These are phyloP conservation scores for Pilatotrama ljubarskyi DNA, from an alignment of 768 basidiomycete species.

Conservation along the genomic window DNA sequence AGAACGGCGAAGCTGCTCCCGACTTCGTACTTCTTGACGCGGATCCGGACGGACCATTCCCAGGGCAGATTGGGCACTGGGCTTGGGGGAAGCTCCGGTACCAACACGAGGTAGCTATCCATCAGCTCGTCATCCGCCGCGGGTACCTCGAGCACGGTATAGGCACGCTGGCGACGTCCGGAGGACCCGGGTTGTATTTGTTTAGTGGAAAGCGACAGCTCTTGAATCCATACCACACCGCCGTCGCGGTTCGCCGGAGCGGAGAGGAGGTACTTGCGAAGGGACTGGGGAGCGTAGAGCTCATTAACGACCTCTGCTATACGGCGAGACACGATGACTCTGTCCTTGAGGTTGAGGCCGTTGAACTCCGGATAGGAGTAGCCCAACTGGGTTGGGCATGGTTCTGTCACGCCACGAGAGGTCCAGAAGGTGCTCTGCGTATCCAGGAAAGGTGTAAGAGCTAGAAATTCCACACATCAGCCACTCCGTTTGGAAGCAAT, in stretches of 20 bases:
- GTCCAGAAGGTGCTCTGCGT: conserved; percentile 40
- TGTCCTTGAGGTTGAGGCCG: conserved; percentile 34
- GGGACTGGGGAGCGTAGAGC: conserved; percentile 28
- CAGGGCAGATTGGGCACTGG: neutral
- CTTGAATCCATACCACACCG: too few relatives aligned
- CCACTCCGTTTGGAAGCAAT: neutral
- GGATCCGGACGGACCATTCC: conserved; percentile 48
- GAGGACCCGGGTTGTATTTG: too few relatives aligned
- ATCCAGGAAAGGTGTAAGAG: conserved; percentile 50
- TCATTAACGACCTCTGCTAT: conserved; percentile 38
- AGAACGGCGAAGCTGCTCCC: conserved; percentile 45
- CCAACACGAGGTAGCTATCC: neutral
- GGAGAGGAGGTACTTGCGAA: neutral
- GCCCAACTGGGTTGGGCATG: conserved; percentile 35
- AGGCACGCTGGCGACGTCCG: neutral
- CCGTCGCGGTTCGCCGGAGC: neutral
- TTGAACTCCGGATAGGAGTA: conserved; percentile 57
- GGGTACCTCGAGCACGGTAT: neutral
- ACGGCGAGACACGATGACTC: conserved; percentile 29
- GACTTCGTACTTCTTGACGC: conserved; percentile 44
- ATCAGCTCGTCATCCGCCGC: neutral
- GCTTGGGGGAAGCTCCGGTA: neutral
- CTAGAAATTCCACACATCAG: conserved; percentile 22
- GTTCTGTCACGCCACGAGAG: conserved; percentile 32
- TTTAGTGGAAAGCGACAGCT: too few relatives aligned